Percentiles rank a stretch among this genome's conserved stretches.
phyloP scores from a whole-genome alignment of 768 basidiomycete species.

The Phanerochaete carnosa region DNA sequence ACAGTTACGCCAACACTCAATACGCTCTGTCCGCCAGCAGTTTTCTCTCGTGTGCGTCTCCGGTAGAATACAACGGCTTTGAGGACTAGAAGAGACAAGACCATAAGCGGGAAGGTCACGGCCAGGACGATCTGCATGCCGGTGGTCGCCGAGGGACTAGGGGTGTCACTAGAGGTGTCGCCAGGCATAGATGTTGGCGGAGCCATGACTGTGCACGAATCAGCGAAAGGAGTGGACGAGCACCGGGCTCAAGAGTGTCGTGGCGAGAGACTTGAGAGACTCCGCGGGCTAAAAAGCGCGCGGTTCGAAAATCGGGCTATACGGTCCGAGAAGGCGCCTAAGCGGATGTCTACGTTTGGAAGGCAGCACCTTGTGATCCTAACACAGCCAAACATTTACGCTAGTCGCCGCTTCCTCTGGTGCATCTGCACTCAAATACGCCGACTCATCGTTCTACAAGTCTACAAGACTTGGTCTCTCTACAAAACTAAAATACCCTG shows the following conservation, averaged over 20 bases:
- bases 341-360: background rate
- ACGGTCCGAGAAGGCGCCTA: background rate
- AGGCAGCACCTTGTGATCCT: background rate
- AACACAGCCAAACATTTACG: background rate
- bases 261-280: background rate
- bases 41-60: background rate
- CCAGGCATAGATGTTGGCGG: background rate
- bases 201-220: background rate
- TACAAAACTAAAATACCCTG: no score
- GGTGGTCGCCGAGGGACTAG: background rate
- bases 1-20: background rate
- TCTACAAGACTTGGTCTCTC: no score
- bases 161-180: background rate
- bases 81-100: background rate
- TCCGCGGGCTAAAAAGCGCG: background rate
- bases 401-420: background rate
- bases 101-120: background rate
- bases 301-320: background rate
- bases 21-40: background rate
- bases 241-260: slow-evolving; percentile 1
- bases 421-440: background rate
- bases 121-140: background rate
- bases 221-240: background rate
- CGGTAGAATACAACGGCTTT: background rate
- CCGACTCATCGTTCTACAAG: background rate